A percentile compares a stretch with the other conserved stretches of the same genome.
Conservation (phyloP, 1,284 basidiomycete species). For the Flammula alnicola region DNA sequence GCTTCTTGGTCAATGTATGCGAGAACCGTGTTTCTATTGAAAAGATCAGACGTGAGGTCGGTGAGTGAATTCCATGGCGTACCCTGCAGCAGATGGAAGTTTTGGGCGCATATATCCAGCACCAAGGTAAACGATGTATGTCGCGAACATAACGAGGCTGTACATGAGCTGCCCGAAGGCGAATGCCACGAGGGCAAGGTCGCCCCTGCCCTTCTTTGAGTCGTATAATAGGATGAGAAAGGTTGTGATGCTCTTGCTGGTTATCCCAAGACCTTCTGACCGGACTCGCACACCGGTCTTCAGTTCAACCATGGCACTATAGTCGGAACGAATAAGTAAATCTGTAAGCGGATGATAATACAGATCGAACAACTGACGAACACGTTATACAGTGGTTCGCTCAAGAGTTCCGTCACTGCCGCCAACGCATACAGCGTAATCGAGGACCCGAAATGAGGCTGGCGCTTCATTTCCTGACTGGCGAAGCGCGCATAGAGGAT, state of each 20-base stretch:
- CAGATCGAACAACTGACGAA: slow-evolving; percentile 43
- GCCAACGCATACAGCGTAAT: slow-evolving; percentile 75
- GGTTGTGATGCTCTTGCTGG: slow-evolving; percentile 73
- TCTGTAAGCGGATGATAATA: neutral
- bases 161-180: slow-evolving; percentile 82
- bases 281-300: slow-evolving; percentile 72
- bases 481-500: slow-evolving; percentile 55
- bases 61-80: too few species aligned
- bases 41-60: too few species aligned
- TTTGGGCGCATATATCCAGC: slow-evolving; percentile 30
- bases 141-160: slow-evolving; percentile 46
- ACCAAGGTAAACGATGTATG: slow-evolving; percentile 42
- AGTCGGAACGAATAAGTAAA: slow-evolving; percentile 11
- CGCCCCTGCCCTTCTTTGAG: slow-evolving; percentile 35
- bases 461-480: slow-evolving; percentile 53
- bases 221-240: slow-evolving; percentile 65
- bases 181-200: slow-evolving; percentile 77
- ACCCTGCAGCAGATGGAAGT: too few species aligned
- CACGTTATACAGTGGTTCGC: slow-evolving; percentile 85
- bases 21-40: too few species aligned
- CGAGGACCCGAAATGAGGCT: slow-evolving; percentile 68
- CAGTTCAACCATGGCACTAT: slow-evolving; percentile 69
- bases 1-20: slow-evolving; percentile 46
- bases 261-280: slow-evolving; percentile 84
- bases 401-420: slow-evolving; percentile 75